Percentiles rank a stretch among this genome's conserved stretches.
These are phyloP conservation scores for Canavalia ensiformis DNA, from an alignment of 306 rosid species.

Conservation along the genomic window DNA sequence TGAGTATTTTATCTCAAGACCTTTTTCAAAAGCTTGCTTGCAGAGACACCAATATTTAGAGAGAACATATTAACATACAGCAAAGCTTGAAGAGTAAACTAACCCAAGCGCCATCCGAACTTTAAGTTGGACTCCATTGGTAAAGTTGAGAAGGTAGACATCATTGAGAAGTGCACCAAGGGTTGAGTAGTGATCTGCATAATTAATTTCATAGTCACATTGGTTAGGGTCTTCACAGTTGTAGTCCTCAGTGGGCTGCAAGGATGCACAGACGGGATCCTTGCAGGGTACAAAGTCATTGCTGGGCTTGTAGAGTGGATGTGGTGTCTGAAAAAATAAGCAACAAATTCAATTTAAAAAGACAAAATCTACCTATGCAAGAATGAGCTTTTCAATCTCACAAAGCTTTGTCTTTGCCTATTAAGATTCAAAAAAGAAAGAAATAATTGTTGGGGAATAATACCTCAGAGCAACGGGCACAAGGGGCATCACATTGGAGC, in stretches of 20 bases:
- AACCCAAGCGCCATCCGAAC: conserved; percentile 87
- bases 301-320: conserved; percentile 79
- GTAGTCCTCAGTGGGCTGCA: conserved; percentile 63
- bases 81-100: conserved; percentile 47
- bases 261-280: conserved; percentile 77
- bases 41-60: conserved; percentile 17
- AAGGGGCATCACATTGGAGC: conserved; percentile 98
- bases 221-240: conserved; percentile 71
- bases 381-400: conserved; percentile 11
- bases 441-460: background rate
- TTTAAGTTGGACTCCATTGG: conserved; percentile 66
- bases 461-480: conserved; percentile 84
- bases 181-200: conserved; percentile 88
- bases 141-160: conserved; percentile 69
- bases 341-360: conserved; percentile 34
- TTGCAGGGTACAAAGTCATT: conserved; percentile 75
- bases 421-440: background rate
- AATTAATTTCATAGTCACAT: conserved; percentile 85
- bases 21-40: conserved; percentile 16
- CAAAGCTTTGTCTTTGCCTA: conserved; percentile 2
- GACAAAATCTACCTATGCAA: background rate
- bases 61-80: background rate
- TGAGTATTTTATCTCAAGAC: conserved; percentile 8
- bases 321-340: conserved; percentile 70
- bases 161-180: conserved; percentile 86